Evolutionary conservation across 768 basidiomycete genomes (phyloP), one percentile per base, ranked within the genome.

Genomic region (Termitomyces sp.): DNA sequence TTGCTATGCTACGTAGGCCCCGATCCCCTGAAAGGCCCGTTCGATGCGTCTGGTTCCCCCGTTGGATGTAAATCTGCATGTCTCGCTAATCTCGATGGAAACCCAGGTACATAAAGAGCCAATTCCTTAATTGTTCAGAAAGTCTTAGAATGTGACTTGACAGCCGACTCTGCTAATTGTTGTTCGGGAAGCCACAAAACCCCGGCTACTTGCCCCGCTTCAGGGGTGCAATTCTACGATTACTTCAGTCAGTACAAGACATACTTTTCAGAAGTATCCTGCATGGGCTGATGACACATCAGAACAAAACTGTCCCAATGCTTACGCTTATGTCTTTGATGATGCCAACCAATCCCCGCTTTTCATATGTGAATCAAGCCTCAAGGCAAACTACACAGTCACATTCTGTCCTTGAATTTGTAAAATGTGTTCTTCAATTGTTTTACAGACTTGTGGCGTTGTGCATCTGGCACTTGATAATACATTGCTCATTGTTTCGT

Each of bases 1-100:
- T n/a, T n/a, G n/a, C n/a, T n/a, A n/a, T n/a, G n/a, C n/a, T n/a
- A n/a, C n/a, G n/a, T 42, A 74, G 74, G 84, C 60, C 84, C 84
- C 38, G 57, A 71, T 0, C 67, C 73, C 1, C 71, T 85, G 54
- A 70, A 75, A 52, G 84, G 84, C 6, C 83, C 83, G 0, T 76
- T 65, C 50, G 79, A 84, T 57, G 68, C 77, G 1, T 72, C 69
- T 7, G 81, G 83, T 11, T 76, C 75, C 61, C 74, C 78, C 1
- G 78, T 81, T 4, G 84, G 84, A n/a, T 85, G 84, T 68, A 78
- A 79, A 66, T 81, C 79, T 56, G 82, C 84, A 18, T 85, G 83
- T 59, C 42, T 62, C 22, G 74, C 74, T 13, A 73, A 74, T 58
- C 59, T 76, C 20, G 70, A 73, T 60, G 71, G 72, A 36, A 69